These are phyloP conservation scores for Gentiana straminea DNA, from an alignment of 257 asterid species.

Conservation along the genomic window DNA sequence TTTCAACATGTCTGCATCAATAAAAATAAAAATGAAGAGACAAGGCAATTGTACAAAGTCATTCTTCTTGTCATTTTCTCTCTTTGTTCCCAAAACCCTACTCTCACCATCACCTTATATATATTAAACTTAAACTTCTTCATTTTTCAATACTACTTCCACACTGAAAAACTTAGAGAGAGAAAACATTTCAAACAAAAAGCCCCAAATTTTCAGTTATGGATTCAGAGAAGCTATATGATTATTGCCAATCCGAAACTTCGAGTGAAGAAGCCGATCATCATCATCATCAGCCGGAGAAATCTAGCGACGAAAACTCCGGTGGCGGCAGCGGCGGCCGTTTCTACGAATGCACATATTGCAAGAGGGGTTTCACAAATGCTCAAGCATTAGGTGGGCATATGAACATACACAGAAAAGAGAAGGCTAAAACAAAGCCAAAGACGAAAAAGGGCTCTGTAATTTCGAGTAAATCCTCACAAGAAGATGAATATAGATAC, in stretches of 20 bases:
- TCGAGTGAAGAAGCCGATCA: slow-evolving; percentile 11
- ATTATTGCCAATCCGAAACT: slow-evolving; percentile 2
- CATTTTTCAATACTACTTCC: not conserved
- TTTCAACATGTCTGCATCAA: slow-evolving; percentile 10
- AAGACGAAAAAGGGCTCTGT: not conserved
- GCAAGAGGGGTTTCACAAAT: slow-evolving; percentile 29
- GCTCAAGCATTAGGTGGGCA: slow-evolving; percentile 9
- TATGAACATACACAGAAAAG: slow-evolving; percentile 28
- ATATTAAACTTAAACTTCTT: not conserved
- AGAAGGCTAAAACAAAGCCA: slow-evolving; percentile 14
- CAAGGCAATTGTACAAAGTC: slow-evolving; percentile 8
- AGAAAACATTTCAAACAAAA: no score
- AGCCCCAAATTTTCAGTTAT: no score
- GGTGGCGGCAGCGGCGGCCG: slow-evolving; percentile 12
- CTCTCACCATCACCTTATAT: slow-evolving; percentile 6
- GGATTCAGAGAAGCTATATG: not conserved
- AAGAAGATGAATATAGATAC: slow-evolving; percentile 4
- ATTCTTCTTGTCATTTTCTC: not conserved
- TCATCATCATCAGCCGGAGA: not conserved
- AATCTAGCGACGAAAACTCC: not conserved
- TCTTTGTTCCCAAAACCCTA: not conserved
- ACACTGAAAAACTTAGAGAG: not conserved
- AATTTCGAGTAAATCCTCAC: not conserved
- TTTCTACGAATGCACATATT: slow-evolving; percentile 20
- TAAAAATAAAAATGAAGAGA: slow-evolving; percentile 6